Evolutionary conservation across 805 yeast genomes (phyloP).

Genomic region (Ogataea kodamae): DNA sequence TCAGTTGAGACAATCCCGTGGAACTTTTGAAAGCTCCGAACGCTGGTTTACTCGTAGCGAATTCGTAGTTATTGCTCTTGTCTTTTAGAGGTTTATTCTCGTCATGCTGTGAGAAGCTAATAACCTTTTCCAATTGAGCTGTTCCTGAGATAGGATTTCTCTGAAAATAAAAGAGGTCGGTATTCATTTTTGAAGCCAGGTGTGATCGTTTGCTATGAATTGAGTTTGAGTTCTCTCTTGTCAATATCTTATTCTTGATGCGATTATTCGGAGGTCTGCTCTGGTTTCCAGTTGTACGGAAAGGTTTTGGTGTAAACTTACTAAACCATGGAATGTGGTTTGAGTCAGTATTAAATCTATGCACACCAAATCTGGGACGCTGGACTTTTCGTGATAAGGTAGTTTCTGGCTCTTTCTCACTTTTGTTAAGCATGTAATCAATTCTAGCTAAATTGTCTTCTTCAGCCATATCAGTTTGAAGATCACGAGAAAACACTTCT

Average conservation of each 20-base stretch:
- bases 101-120: background rate
- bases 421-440: constrained; percentile 25
- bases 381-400: background rate
- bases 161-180: constrained; percentile 21
- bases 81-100: background rate
- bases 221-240: too few relatives aligned
- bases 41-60: constrained; percentile 1
- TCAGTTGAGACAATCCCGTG: constrained; percentile 1
- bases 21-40: constrained; percentile 2
- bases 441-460: constrained; percentile 28
- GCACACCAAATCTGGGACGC: constrained; percentile 1
- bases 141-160: constrained; percentile 26
- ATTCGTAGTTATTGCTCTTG: constrained; percentile 3
- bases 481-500: constrained; percentile 6
- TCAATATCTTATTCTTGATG: background rate
- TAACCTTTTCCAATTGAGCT: constrained; percentile 25
- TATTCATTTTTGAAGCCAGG: constrained; percentile 1
- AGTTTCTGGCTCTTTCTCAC: background rate
- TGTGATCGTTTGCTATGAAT: too few relatives aligned
- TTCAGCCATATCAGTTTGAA: constrained; percentile 22
- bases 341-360: background rate
- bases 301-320: background rate
- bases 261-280: background rate
- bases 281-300: background rate
- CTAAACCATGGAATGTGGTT: constrained; percentile 1